phyloP scores from a whole-genome alignment of 1,139 yeast species.

The Nakaseomyces sp. region DNA sequence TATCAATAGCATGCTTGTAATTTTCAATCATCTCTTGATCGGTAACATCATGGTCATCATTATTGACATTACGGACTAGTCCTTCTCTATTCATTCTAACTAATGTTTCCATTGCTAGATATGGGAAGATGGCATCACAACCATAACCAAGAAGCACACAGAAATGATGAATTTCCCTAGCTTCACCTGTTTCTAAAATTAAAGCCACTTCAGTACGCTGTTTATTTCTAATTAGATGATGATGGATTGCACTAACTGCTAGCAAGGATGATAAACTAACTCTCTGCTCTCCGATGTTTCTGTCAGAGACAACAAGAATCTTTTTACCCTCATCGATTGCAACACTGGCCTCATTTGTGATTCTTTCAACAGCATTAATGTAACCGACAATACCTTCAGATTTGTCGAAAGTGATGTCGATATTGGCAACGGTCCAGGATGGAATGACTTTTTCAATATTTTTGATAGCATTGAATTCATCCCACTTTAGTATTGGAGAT shows the following conservation, averaged over 20 bases:
- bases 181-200: slow-evolving; percentile 89
- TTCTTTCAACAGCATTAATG: slow-evolving; percentile 72
- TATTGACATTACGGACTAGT: slow-evolving; percentile 47
- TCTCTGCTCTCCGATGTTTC: slow-evolving; percentile 48
- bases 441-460: slow-evolving; percentile 71
- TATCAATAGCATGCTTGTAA: slow-evolving; percentile 75
- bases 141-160: slow-evolving; percentile 95
- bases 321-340: slow-evolving; percentile 73
- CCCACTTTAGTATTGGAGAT: slow-evolving; percentile 71
- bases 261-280: slow-evolving; percentile 81
- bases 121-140: slow-evolving; percentile 93
- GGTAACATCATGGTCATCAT: slow-evolving; percentile 36
- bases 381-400: slow-evolving; percentile 80
- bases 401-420: slow-evolving; percentile 86
- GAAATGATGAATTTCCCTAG: slow-evolving; percentile 94
- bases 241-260: slow-evolving; percentile 97
- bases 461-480: slow-evolving; percentile 65
- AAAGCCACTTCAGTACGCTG: slow-evolving; percentile 94
- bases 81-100: slow-evolving; percentile 78
- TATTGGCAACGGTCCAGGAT: slow-evolving; percentile 69
- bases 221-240: slow-evolving; percentile 89
- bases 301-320: slow-evolving; percentile 70
- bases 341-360: slow-evolving; percentile 78
- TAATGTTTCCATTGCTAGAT: slow-evolving; percentile 83
- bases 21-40: slow-evolving; percentile 58